Evolutionary conservation across 1,139 yeast species (phyloP), one percentile per base, ranked within the genome.

Genomic region (Sporopachydermia cereana): DNA sequence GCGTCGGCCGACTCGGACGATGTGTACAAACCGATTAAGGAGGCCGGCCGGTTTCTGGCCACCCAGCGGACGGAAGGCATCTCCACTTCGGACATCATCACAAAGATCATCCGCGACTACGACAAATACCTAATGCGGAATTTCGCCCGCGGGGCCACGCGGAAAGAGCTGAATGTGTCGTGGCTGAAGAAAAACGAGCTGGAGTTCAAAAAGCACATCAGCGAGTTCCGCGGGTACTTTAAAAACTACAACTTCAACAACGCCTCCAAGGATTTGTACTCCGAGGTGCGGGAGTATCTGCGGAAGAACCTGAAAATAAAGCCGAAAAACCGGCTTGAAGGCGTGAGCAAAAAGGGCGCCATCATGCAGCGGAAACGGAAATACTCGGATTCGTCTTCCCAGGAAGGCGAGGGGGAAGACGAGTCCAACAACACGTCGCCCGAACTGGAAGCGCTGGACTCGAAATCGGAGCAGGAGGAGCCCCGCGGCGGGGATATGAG

Each of bases 31-130:
- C 96, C 96, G 12, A 83, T 91, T 57, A 91, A 93, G 60, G 84
- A 83, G 59, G 71, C 70, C 59, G 98, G 98, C 2, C 84, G 76
- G 81, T 91, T 91, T 57, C 69, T 93, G 54, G 83, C 94, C 5
- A 91, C 98, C 0, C 98, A 91, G 65, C 76, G 98, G 61, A 91
- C 98, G 0, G 95, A 89, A 54, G 98, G 98, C 16, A 81, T 91
- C 43, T 84, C 96, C 12, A 91, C 98, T 1, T 84, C 95, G 39
- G 97, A 91, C 62, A 91, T 91, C 52, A 91, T 91, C 57, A 89
- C 97, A 49, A 86, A 84, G 60, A 85, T 91, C 56, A 89, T 91
- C 54, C 76, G 93, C 55, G 97, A 91, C 65, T 91, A 91, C 64
- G 98, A 91, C 69, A 88, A 89, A 68, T 91, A 91, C 63, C 70